Evolutionary conservation across 139 green algal genomes (phyloP), one percentile per base, ranked within the genome.

Genomic region (Yamagishiella unicocca): DNA sequence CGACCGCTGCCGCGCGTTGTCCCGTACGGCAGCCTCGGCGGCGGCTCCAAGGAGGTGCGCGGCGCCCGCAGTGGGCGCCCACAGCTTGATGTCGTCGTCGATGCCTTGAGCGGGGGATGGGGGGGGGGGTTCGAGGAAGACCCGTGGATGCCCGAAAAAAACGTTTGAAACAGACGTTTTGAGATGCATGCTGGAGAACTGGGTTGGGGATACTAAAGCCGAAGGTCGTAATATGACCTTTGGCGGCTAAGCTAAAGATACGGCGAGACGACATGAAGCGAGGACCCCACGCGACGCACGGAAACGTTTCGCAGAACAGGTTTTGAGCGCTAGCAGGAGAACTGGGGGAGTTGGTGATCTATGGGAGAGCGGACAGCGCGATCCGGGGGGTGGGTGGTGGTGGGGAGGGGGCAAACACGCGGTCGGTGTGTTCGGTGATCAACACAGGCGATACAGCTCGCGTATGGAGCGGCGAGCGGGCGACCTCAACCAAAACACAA

Each of bases 61-160:
- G 54, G 77, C 42, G 27, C 73, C 70, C 1, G 75, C 76, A 24
- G 82, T 89, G 54, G 90, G 90, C 24, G 74, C 66, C 90, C 91
- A 92, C 2, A 95, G 22, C 87, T 95, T 95, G 72, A 95, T 84
- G 45, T 84, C 77, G 62, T 92, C 78, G 7, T 91, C 92, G 66
- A 94, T 94, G 64, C 82, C 75, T 85, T 1, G 29, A 2, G 24
- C 22, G 2, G 24, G 37, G 29, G 24, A 40, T 6, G 72, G 38
- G 22, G 25, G 12, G 14, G 24, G 42, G n/a, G 10, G 19, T 14
- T 50, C 5, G 22, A n/a, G n/a, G n/a, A n/a, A n/a, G n/a, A n/a
- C n/a, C n/a, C n/a, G n/a, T n/a, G n/a, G n/a, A n/a, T n/a, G n/a
- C n/a, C n/a, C n/a, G n/a, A n/a, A n/a, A n/a, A n/a, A n/a, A n/a